Conservation (phyloP, 2,329 filamentous ascomycete genomes). For the Aspergillus neoniger region DNA sequence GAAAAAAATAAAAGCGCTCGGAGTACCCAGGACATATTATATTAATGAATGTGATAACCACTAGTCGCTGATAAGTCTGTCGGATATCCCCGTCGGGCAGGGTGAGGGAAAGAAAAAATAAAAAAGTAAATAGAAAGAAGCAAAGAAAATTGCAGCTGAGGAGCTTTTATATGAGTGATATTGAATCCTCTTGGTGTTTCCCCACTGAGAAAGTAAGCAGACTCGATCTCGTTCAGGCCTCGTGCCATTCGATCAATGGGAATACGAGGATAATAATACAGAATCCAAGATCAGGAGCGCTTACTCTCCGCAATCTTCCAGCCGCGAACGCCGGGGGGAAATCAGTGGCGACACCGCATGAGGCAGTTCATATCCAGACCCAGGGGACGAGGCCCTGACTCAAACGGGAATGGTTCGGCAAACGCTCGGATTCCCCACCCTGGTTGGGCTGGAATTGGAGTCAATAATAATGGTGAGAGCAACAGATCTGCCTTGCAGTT, state of each 20-base stretch:
- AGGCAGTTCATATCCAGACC: neutral
- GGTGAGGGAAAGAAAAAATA: neutral
- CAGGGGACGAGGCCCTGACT: neutral
- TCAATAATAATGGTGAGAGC: neutral
- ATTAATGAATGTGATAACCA: neutral
- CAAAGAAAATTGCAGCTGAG: neutral
- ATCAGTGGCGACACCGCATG: conserved; percentile 1
- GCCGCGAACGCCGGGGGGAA: conserved; percentile 13
- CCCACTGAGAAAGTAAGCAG: neutral
- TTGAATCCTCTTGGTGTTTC: neutral
- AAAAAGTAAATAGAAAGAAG: neutral
- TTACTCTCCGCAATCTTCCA: conserved; percentile 11
- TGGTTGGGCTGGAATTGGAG: neutral
- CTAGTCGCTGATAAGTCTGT: neutral
- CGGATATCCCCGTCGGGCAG: neutral
- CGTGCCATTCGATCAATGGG: neutral
- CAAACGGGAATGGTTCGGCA: conserved; percentile 3
- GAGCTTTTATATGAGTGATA: neutral
- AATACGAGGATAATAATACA: neutral
- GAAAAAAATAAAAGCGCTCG: neutral
- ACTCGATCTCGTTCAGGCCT: neutral
- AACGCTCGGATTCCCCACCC: conserved; percentile 3
- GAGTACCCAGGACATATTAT: neutral
- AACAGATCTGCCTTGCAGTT: too few relatives aligned
- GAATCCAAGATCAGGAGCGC: neutral